These are phyloP conservation scores for Lipomyces oligophaga DNA, from an alignment of 805 yeast genomes.

Conservation along the genomic window DNA sequence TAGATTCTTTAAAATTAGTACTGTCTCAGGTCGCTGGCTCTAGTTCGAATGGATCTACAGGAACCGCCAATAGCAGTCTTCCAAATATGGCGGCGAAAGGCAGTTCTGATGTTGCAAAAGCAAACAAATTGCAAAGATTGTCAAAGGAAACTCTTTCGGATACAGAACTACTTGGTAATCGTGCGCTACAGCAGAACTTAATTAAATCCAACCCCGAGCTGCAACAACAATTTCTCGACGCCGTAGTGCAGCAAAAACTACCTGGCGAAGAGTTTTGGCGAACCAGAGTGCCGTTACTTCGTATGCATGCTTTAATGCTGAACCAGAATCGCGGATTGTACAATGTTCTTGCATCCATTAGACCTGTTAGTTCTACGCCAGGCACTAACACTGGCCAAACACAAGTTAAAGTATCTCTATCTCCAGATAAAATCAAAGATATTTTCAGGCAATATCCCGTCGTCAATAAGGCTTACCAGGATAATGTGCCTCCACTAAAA, in stretches of 20 bases:
- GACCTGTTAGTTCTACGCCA: constrained; percentile 66
- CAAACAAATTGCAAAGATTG: no score
- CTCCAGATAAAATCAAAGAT: constrained; percentile 83
- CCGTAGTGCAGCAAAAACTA: constrained; percentile 65
- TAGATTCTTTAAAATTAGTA: constrained; percentile 68
- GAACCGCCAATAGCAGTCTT: constrained; percentile 37
- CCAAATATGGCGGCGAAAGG: constrained; percentile 21
- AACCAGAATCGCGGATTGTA: constrained; percentile 90
- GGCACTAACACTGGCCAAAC: constrained; percentile 16
- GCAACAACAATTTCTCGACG: constrained; percentile 75
- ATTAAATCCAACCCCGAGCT: constrained; percentile 64
- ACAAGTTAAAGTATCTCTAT: constrained; percentile 85
- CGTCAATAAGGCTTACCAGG: constrained; percentile 82
- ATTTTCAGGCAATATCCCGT: constrained; percentile 91
- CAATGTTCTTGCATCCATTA: constrained; percentile 87
- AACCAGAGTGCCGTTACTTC: constrained; percentile 49
- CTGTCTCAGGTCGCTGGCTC: constrained; percentile 57
- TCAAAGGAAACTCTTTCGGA: constrained; percentile 48
- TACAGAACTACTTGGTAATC: constrained; percentile 60
- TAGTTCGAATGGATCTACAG: constrained; percentile 44
- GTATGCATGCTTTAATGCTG: constrained; percentile 81
- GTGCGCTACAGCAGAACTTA: constrained; percentile 72
- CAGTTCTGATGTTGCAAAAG: no score
- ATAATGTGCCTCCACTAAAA: constrained; percentile 79
- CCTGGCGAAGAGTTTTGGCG: constrained; percentile 57